Conservation (phyloP, 495 filamentous ascomycete genomes). For the Annulohypoxylon maeteangense region DNA sequence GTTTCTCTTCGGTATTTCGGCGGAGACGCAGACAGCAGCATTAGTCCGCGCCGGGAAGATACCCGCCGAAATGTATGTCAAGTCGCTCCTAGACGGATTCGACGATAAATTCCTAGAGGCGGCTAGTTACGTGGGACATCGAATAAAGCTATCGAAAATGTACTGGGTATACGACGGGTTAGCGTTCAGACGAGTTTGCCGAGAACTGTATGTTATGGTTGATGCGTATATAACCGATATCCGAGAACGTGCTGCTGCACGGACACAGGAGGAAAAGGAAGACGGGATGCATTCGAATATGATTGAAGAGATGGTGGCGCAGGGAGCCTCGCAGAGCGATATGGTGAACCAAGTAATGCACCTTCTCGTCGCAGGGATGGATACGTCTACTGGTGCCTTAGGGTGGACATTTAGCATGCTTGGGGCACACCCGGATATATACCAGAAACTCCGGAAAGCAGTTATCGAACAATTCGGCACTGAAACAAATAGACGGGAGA, state of each 20-base stretch:
- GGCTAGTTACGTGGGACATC: conserved; percentile 14
- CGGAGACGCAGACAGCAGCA: conserved; percentile 25
- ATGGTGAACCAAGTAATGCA: conserved; percentile 60
- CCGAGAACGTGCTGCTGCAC: neutral
- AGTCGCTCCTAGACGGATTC: conserved; percentile 34
- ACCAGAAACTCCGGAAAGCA: conserved; percentile 61
- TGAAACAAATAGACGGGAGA: conserved; percentile 37
- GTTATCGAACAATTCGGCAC: conserved; percentile 62
- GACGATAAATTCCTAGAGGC: conserved; percentile 35
- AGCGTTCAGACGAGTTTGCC: neutral
- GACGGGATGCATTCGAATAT: conserved; percentile 45
- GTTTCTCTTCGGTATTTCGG: conserved; percentile 68
- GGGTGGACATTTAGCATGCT: conserved; percentile 66
- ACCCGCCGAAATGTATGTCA: conserved; percentile 33
- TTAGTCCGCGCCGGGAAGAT: conserved; percentile 24
- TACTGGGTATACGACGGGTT: conserved; percentile 21
- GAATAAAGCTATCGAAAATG: conserved; percentile 25
- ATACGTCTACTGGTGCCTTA: conserved; percentile 64
- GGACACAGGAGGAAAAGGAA: conserved; percentile 25
- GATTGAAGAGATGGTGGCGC: conserved; percentile 52
- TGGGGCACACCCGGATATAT: conserved; percentile 57
- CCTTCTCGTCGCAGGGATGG: conserved; percentile 68
- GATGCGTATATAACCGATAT: conserved; percentile 25
- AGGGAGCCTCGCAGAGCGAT: conserved; percentile 41
- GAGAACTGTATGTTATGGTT: conserved; percentile 18